phyloP scores from a whole-genome alignment of 441 rosid genomes.

The Erodium chrysanthum region DNA sequence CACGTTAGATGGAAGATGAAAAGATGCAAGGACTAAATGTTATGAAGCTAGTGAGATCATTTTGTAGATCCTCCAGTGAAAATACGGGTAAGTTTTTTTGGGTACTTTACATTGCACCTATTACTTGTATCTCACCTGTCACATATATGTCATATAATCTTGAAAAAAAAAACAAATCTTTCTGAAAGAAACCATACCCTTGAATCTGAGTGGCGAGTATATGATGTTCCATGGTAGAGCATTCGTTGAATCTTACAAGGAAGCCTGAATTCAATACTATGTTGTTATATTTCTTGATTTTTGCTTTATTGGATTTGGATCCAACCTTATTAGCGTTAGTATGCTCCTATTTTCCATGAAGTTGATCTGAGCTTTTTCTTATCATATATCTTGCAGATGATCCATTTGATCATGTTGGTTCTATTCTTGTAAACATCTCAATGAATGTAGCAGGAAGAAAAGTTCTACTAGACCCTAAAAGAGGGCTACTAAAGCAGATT shows the following conservation, averaged over 20 bases:
- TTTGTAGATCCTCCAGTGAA: constrained; percentile 59
- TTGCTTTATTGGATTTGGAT: not conserved
- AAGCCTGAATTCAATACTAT: not conserved
- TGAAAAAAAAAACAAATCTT: not conserved
- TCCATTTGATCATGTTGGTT: constrained; percentile 83
- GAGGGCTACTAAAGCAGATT: constrained; percentile 73
- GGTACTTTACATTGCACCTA: constrained; percentile 6
- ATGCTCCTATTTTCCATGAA: constrained; percentile 6
- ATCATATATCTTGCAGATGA: constrained; percentile 42
- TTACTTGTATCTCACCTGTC: not conserved
- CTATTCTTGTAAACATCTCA: constrained; percentile 81
- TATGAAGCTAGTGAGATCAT: constrained; percentile 88
- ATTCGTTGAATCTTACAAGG: not conserved
- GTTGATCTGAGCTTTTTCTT: constrained; percentile 19
- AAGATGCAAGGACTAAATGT: constrained; percentile 60
- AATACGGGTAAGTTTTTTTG: constrained; percentile 30
- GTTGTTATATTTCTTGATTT: not conserved
- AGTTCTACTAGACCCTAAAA: constrained; percentile 61
- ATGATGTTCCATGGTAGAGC: not conserved
- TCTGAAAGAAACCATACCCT: not conserved
- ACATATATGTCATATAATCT: not conserved
- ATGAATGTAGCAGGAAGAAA: constrained; percentile 73
- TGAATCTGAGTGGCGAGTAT: not conserved
- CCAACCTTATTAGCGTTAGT: not conserved
- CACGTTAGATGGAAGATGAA: constrained; percentile 55